A percentile compares a stretch with the other conserved stretches of the same genome.
Evolutionary conservation across 352 stramenopile species (phyloP).

Genomic region (Pythium rishiriense): DNA sequence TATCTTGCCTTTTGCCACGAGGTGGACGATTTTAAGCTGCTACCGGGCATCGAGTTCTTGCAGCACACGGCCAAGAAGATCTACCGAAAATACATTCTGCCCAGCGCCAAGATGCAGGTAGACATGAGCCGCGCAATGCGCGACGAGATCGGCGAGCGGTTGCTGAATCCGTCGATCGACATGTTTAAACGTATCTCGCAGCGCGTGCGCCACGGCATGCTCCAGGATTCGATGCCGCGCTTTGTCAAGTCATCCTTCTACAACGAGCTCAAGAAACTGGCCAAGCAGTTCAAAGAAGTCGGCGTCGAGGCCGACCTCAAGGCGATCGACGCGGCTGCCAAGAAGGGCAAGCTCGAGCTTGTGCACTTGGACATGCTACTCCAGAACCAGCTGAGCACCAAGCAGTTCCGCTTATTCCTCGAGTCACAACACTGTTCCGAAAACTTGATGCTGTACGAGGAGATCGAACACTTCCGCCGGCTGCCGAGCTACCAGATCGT

Average conservation of each 20-base stretch:
- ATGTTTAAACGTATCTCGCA: slow-evolving; percentile 85
- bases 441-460: slow-evolving; percentile 85
- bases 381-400: slow-evolving; percentile 62
- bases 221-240: slow-evolving; percentile 74
- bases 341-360: slow-evolving; percentile 74
- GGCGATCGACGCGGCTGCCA: slow-evolving; percentile 59
- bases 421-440: slow-evolving; percentile 79
- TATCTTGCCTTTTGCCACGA: slow-evolving; percentile 76
- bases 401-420: slow-evolving; percentile 68
- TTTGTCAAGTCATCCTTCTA: slow-evolving; percentile 80
- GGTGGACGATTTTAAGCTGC: slow-evolving; percentile 76
- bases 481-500: slow-evolving; percentile 86
- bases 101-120: slow-evolving; percentile 72
- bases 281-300: slow-evolving; percentile 31
- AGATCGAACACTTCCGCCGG: slow-evolving; percentile 80
- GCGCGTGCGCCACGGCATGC: slow-evolving; percentile 64
- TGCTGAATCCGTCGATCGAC: slow-evolving; percentile 73
- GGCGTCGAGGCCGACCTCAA: slow-evolving; percentile 49
- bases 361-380: slow-evolving; percentile 74
- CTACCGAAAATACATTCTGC: slow-evolving; percentile 83
- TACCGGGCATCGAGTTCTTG: slow-evolving; percentile 81
- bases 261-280: slow-evolving; percentile 54
- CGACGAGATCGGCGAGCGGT: slow-evolving; percentile 64
- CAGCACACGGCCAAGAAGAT: slow-evolving; percentile 87
- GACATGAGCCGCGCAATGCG: slow-evolving; percentile 85